phyloP scores from a whole-genome alignment of 805 yeast genomes.

The Ogataea pini region DNA sequence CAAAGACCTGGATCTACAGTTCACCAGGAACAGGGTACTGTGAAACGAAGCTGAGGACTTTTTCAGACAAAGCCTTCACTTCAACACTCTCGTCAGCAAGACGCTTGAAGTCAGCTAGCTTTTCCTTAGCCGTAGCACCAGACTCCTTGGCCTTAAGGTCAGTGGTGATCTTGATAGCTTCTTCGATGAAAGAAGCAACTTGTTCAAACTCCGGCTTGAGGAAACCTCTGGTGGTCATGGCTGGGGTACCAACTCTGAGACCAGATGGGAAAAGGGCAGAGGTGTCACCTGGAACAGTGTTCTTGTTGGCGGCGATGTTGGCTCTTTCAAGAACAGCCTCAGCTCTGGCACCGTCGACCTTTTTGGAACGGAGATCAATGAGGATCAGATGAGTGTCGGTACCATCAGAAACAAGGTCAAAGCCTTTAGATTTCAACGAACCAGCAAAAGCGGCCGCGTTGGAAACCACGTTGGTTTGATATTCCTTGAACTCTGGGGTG shows the following conservation, averaged over 20 bases:
- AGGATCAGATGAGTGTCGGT: slow-evolving; percentile 93
- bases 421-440: slow-evolving; percentile 64
- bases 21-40: slow-evolving; percentile 90
- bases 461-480: slow-evolving; percentile 78
- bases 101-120: slow-evolving; percentile 68
- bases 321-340: slow-evolving; percentile 86
- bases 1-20: slow-evolving; percentile 33
- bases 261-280: slow-evolving; percentile 97
- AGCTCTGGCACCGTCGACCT: slow-evolving; percentile 93
- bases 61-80: slow-evolving; percentile 60
- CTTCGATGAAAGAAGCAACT: slow-evolving; percentile 78
- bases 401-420: slow-evolving; percentile 84
- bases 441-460: slow-evolving; percentile 79
- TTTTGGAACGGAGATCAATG: slow-evolving; percentile 74
- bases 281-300: slow-evolving; percentile 94
- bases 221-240: slow-evolving; percentile 97
- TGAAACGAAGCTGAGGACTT: slow-evolving; percentile 72
- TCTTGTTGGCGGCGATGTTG: slow-evolving; percentile 94
- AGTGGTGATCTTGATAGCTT: slow-evolving; percentile 71
- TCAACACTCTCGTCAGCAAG: slow-evolving; percentile 65
- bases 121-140: slow-evolving; percentile 58
- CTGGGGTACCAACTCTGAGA: slow-evolving; percentile 95
- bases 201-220: slow-evolving; percentile 72
- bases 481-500: slow-evolving; percentile 82
- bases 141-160: slow-evolving; percentile 58